Evolutionary conservation across 306 rosid genomes (phyloP).

Genomic region (Begonia peltatifolia): DNA sequence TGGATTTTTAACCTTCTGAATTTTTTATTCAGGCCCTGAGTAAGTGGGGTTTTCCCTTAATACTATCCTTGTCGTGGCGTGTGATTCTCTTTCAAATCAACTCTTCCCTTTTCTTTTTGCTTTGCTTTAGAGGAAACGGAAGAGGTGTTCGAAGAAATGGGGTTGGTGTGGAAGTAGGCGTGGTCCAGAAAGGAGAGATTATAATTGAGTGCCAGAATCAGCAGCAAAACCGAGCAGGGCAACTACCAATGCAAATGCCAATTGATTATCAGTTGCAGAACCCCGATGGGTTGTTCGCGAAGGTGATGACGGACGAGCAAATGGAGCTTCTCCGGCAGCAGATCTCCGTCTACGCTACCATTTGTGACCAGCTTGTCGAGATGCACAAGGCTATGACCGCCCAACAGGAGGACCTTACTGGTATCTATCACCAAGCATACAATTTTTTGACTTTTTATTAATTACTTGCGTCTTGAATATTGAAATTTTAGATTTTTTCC

Average conservation of each 20-base stretch:
- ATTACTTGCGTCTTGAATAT: too few species aligned
- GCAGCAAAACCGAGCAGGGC: conserved; percentile 5
- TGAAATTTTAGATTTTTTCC: too few species aligned
- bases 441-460: too few species aligned
- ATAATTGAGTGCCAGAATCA: conserved; percentile 12
- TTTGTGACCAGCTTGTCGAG: conserved; percentile 54
- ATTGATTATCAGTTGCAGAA: conserved; percentile 5
- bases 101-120: neutral
- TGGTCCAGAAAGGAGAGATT: neutral
- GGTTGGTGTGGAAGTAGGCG: conserved; percentile 3
- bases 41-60: too few species aligned
- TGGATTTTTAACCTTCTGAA: too few species aligned
- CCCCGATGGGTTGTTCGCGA: conserved; percentile 19
- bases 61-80: too few species aligned
- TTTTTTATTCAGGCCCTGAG: too few species aligned
- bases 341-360: conserved; percentile 50
- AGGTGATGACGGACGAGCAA: conserved; percentile 74
- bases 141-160: neutral
- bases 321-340: conserved; percentile 50
- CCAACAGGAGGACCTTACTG: conserved; percentile 47
- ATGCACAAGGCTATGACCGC: conserved; percentile 52
- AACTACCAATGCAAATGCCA: conserved; percentile 8
- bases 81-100: too few species aligned
- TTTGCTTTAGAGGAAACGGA: conserved; percentile 4
- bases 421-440: conserved; percentile 3